Evolutionary conservation across 352 stramenopile genomes (phyloP), one percentile per base, ranked within the genome.

Genomic region (Sclerospora graminicola): DNA sequence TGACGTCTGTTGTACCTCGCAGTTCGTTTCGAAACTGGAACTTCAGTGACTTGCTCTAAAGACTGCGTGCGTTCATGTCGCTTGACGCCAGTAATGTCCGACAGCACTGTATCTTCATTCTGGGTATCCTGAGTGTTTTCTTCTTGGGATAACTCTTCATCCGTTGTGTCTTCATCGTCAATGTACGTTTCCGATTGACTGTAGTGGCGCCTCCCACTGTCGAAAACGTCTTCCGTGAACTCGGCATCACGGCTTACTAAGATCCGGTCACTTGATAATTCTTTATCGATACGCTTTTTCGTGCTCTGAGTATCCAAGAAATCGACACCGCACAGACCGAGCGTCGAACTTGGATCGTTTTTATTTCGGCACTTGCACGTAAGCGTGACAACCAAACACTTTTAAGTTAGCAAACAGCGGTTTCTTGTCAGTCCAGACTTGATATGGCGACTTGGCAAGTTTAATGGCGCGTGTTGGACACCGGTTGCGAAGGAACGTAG

Each of bases 401-500:
- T 45, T 37, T 2, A 36, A 8, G 30, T 46, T 46, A 3, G 27
- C n/a, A 5, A 37, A 10, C 5, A 38, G 28, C 9, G 40, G 18
- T 46, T 37, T 7, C n/a, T 37, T 46, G 15, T 2, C 16, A 6
- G 33, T 40, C 1, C 33, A 40, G 18, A 38, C 13, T 23, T 19
- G 4, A 27, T 45, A 16, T 24, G 39, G 24, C 0, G 26, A 46
- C 18, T 46, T 37, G 19, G 27, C 15, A 8, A 29, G 13, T 8
- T 11, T 28, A 19, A 13, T 37, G 4, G 27, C 27, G 26, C n/a
- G 28, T 10, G 43, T 36, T 18, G 43, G 33, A 44, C 33, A 37
- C 8, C 33, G 26, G 20, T 51, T 51, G 0, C 34, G 43, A 11
- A 51, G 39, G 9, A 51, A 45, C 8, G 34, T 42, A 9, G 44